phyloP scores from a whole-genome alignment of 148 eudicot species.

The Cornus florida region DNA sequence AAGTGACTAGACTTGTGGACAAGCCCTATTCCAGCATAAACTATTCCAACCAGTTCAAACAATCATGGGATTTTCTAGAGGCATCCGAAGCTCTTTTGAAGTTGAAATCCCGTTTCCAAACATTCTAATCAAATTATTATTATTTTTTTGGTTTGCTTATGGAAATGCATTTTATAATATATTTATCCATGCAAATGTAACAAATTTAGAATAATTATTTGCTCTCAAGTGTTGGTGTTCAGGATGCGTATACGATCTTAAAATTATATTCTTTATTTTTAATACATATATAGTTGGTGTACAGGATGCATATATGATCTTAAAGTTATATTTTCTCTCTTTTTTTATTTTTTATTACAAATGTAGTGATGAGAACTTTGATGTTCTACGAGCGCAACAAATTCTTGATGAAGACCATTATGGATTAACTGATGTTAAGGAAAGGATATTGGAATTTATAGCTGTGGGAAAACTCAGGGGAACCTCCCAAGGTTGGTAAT shows the following conservation, averaged over 20 bases:
- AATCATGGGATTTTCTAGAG: too few species aligned
- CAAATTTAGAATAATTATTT: background rate
- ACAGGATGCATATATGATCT: background rate
- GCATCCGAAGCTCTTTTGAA: too few species aligned
- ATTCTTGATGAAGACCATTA: conserved; percentile 98
- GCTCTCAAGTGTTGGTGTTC: background rate
- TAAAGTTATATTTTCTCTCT: background rate
- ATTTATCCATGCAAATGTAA: background rate
- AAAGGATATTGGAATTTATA: conserved; percentile 93
- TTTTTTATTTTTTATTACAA: conserved; percentile 4
- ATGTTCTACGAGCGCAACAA: conserved; percentile 77
- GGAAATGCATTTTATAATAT: background rate
- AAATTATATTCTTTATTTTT: conserved; percentile 8
- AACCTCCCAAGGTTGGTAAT: conserved; percentile 75
- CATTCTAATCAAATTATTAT: background rate
- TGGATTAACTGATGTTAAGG: conserved; percentile 94
- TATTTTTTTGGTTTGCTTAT: conserved; percentile 4
- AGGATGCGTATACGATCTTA: background rate
- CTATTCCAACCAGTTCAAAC: too few species aligned
- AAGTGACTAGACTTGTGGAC: too few species aligned
- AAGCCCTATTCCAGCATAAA: too few species aligned
- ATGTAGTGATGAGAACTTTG: conserved; percentile 96
- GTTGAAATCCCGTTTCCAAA: background rate
- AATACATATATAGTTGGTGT: conserved; percentile 41
- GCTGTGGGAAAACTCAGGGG: conserved; percentile 99